Evolutionary conservation across 2,329 filamentous ascomycete genomes (phyloP).

Genomic region (Macroventuria anomochaeta): DNA sequence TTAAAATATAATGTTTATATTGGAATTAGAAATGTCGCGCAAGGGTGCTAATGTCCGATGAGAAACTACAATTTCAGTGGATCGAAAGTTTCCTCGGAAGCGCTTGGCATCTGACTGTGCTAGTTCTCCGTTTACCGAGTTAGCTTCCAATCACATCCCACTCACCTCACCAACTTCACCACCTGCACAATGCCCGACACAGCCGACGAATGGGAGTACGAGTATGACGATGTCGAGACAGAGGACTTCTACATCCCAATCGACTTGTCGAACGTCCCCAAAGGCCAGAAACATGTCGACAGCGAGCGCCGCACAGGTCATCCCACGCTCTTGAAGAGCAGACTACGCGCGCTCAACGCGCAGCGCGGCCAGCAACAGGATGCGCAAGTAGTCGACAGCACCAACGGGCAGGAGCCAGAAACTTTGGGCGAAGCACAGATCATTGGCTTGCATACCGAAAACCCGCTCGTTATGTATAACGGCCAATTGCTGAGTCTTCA

Average conservation of each 20-base stretch:
- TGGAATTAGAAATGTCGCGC: too few species aligned
- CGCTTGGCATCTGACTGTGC: background rate
- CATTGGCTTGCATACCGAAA: constrained; percentile 76
- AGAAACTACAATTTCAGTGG: too few species aligned
- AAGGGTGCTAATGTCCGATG: background rate
- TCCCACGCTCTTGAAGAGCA: constrained; percentile 37
- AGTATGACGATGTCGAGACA: constrained; percentile 61
- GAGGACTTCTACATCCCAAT: constrained; percentile 68
- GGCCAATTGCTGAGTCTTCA: constrained; percentile 78
- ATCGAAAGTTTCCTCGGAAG: too few species aligned
- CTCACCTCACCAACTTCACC: background rate
- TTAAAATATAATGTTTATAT: background rate
- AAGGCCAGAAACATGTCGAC: constrained; percentile 25
- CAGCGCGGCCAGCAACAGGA: constrained; percentile 25
- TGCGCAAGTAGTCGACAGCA: constrained; percentile 12
- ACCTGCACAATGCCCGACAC: constrained; percentile 2
- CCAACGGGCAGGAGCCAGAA: constrained; percentile 20
- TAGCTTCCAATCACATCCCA: background rate
- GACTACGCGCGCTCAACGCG: constrained; percentile 38
- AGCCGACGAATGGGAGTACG: constrained; percentile 66
- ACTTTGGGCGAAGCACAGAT: constrained; percentile 69
- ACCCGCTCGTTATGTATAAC: constrained; percentile 81
- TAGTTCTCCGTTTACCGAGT: background rate
- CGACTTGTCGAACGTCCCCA: constrained; percentile 58
- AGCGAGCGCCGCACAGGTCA: constrained; percentile 29